Evolutionary conservation across 2,329 filamentous ascomycete genomes (phyloP), one percentile per base, ranked within the genome.

Genomic region (Trichoderma arundinaceum): DNA sequence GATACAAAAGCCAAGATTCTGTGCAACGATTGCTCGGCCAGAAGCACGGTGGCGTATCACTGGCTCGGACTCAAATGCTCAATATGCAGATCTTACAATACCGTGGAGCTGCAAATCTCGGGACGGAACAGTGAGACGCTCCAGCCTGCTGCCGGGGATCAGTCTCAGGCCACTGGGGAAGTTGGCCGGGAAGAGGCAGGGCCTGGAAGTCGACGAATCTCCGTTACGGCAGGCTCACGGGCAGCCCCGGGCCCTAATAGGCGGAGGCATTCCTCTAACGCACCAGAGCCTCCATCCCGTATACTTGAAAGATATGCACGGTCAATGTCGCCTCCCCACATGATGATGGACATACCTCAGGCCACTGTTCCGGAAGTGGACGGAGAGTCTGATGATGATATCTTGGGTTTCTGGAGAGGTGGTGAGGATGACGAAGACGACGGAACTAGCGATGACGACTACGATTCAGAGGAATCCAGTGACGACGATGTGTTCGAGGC

Each of bases 21-120:
- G 68, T 99, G 95, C 78, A 98, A 99, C 75, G 95, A 99, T 78
- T 99, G 95, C 78, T 92, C 89, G 52, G 91, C 91, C 12, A 94
- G 93, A 75, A 94, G 90, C 68, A 90, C 91, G 22, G 92, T 95
- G 22, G 85, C 86, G 35, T 99, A 96, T 75, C 95, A 99, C 78
- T 99, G 95, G 92, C 82, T 98, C 4, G 95, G 95, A 0, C 82
- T 97, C 52, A 97, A 96, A 77, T 99, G 95, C 75, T 88, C 84
- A 13, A 86, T 90, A 41, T 91, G 89, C 73, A 80, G 83, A 48
- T 90, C 88, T 3, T 91, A 90, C 72, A 91, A 91, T 72, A 91
- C 89, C 0, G 86, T 84, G 15, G 86, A 90, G 72, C 76, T 90
- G 32, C 85, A 86, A 65, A 86, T 90, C 44, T 78, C 88, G 35